phyloP scores from a whole-genome alignment of 176 grass and related monocot species.

The Chrysopogon serrulatus region DNA sequence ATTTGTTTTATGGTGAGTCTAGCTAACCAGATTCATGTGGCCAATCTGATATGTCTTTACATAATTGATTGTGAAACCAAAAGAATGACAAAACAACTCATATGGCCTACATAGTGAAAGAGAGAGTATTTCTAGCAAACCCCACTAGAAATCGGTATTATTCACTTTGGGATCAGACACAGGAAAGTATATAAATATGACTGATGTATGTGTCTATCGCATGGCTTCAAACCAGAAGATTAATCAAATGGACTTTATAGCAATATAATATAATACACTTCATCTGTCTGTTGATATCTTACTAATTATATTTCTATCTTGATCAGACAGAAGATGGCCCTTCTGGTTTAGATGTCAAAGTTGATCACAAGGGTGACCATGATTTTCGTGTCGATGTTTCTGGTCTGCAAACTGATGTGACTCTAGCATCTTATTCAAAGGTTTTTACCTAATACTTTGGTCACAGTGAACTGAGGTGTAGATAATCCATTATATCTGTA shows the following conservation, averaged over 20 bases:
- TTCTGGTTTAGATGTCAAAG: conserved; percentile 74
- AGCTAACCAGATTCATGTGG: neutral
- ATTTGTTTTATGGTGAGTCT: neutral
- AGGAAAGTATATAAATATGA: neutral
- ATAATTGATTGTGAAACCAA: neutral
- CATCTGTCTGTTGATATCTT: neutral
- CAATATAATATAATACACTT: neutral
- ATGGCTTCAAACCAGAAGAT: neutral
- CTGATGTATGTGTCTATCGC: neutral
- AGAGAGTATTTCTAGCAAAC: neutral
- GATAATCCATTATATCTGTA: neutral
- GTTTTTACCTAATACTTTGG: conserved; percentile 28
- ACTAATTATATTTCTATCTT: conserved; percentile 24
- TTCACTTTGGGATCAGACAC: neutral
- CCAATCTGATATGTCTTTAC: neutral
- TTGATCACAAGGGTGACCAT: conserved; percentile 45
- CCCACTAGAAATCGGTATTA: neutral
- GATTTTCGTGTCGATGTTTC: conserved; percentile 73
- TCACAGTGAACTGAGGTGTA: neutral
- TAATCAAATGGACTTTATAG: neutral
- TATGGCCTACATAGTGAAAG: neutral
- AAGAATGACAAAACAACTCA: neutral
- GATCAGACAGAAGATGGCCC: conserved; percentile 63
- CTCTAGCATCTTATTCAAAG: conserved; percentile 80
- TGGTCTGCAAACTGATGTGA: conserved; percentile 73